Evolutionary conservation across 805 yeast genomes (phyloP).

Genomic region (Candida succiphila): DNA sequence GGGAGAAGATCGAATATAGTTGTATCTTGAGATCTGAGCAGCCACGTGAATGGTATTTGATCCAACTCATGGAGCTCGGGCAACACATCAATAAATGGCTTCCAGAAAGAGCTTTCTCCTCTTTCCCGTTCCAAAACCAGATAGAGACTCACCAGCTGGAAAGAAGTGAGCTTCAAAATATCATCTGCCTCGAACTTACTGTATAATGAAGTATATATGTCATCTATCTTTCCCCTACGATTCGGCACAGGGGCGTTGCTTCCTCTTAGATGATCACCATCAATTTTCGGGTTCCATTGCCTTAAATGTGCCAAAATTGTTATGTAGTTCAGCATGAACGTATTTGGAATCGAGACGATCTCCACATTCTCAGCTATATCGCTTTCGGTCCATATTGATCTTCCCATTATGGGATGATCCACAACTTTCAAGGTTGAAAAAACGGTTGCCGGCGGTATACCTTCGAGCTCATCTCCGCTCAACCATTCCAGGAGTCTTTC

Average conservation of each 20-base stretch:
- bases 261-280: conserved; percentile 8
- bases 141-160: conserved; percentile 48
- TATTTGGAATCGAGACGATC: conserved; percentile 47
- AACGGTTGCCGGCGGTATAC: conserved; percentile 15
- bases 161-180: conserved; percentile 39
- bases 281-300: conserved; percentile 19
- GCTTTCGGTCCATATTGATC: conserved; percentile 44
- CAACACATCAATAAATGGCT: conserved; percentile 54
- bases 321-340: conserved; percentile 47
- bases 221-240: neutral
- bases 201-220: conserved; percentile 12
- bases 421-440: conserved; percentile 31
- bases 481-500: conserved; percentile 24
- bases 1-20: conserved; percentile 33
- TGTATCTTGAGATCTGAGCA: conserved; percentile 17
- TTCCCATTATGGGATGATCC: conserved; percentile 41
- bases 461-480: conserved; percentile 2
- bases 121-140: conserved; percentile 34
- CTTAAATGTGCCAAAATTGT: conserved; percentile 38
- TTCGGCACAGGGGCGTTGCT: conserved; percentile 3
- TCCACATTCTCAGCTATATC: conserved; percentile 29
- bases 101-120: conserved; percentile 44
- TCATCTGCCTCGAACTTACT: conserved; percentile 17
- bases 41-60: conserved; percentile 59
- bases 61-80: conserved; percentile 48